Conservation (phyloP, 805 yeast species). For the Metschnikowia lachancei region DNA sequence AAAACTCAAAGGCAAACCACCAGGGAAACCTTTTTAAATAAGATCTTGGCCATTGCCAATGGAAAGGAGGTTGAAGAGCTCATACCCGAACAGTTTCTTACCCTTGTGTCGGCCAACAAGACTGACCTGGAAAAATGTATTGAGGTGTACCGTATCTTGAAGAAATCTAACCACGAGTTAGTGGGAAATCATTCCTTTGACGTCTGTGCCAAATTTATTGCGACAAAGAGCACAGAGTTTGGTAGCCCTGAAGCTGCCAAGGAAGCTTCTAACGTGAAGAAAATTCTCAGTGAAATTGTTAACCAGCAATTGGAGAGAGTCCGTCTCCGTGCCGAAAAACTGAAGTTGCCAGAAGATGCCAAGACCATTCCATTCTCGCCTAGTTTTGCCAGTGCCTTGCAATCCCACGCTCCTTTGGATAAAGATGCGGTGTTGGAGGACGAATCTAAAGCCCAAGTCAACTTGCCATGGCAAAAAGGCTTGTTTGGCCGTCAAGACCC, state of each 20-base stretch:
- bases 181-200: slow-evolving; percentile 21
- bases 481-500: slow-evolving; percentile 80
- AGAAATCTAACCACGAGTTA: slow-evolving; percentile 28
- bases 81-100: slow-evolving; percentile 18
- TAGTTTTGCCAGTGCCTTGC: slow-evolving; percentile 26
- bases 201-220: slow-evolving; percentile 25
- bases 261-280: slow-evolving; percentile 34
- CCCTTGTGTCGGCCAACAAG: slow-evolving; percentile 14
- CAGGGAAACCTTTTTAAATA: slow-evolving; percentile 46
- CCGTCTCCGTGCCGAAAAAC: slow-evolving; percentile 28
- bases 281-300: slow-evolving; percentile 36
- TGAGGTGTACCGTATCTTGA: slow-evolving; percentile 30
- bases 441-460: slow-evolving; percentile 48
- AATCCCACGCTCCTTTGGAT: slow-evolving; percentile 38
- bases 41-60: slow-evolving; percentile 38
- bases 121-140: slow-evolving; percentile 36
- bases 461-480: slow-evolving; percentile 76
- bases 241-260: slow-evolving; percentile 30
- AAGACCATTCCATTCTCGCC: slow-evolving; percentile 29
- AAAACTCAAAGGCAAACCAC: slow-evolving; percentile 39
- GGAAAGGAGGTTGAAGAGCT: slow-evolving; percentile 24
- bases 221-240: slow-evolving; percentile 37
- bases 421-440: slow-evolving; percentile 49
- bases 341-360: slow-evolving; percentile 29
- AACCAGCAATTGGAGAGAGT: slow-evolving; percentile 33